A percentile compares a stretch with the other conserved stretches of the same genome.
phyloP scores from a whole-genome alignment of 495 filamentous ascomycete genomes.

The Trichoderma asperelloides region DNA sequence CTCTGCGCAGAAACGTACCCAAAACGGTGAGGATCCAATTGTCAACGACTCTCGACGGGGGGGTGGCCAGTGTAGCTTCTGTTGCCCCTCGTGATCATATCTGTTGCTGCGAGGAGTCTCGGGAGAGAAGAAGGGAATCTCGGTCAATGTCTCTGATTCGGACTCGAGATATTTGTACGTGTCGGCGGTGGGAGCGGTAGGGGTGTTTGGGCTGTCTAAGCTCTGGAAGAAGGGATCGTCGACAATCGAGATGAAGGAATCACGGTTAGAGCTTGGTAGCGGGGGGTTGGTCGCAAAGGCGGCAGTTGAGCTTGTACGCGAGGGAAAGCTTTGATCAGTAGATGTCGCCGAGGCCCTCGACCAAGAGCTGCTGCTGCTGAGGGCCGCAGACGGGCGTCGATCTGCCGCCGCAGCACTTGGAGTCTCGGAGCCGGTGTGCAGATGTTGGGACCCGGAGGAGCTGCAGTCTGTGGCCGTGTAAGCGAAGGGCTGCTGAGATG shows the following conservation, averaged over 20 bases:
- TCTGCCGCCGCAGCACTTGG: neutral
- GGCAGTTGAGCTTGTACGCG: neutral
- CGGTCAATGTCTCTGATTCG: conserved; percentile 7
- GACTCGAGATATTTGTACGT: conserved; percentile 6
- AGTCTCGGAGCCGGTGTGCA: neutral
- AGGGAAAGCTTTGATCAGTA: neutral
- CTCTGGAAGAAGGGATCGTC: conserved; percentile 40
- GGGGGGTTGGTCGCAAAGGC: neutral
- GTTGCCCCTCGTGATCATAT: neutral
- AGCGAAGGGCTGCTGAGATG: neutral
- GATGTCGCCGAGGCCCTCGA: neutral
- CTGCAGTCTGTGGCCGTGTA: conserved; percentile 4
- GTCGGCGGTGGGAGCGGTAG: neutral
- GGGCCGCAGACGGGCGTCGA: neutral
- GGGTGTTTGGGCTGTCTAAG: conserved; percentile 20
- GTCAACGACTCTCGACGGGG: conserved; percentile 33
- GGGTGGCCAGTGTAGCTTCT: conserved; percentile 23
- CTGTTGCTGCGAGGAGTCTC: neutral
- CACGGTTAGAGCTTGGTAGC: conserved; percentile 18
- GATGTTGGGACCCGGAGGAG: conserved; percentile 3
- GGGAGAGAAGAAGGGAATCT: neutral
- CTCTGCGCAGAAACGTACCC: conserved; percentile 21
- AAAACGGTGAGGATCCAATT: conserved; percentile 23
- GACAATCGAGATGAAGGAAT: conserved; percentile 34
- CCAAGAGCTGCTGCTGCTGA: neutral